phyloP scores from a whole-genome alignment of 768 basidiomycete genomes.

The Punctularia strigosozonata region DNA sequence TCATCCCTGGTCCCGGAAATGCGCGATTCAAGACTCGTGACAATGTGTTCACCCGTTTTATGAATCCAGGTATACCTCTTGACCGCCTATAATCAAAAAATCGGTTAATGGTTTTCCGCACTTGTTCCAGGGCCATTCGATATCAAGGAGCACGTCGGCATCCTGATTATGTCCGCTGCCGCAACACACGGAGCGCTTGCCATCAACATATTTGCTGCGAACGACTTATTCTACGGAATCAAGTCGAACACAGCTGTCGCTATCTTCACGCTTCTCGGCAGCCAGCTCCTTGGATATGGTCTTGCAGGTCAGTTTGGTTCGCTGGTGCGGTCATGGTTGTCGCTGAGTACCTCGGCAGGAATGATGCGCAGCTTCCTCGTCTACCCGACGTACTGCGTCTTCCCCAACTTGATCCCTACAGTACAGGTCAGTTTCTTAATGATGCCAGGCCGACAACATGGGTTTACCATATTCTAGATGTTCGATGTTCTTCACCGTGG shows the following conservation, averaged over 20 bases:
- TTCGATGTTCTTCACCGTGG: slow-evolving; percentile 34
- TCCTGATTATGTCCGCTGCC: slow-evolving; percentile 45
- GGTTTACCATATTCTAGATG: too few relatives aligned
- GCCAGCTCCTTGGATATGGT: slow-evolving; percentile 34
- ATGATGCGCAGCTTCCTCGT: slow-evolving; percentile 39
- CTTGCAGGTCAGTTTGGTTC: too few relatives aligned
- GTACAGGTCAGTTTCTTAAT: too few relatives aligned
- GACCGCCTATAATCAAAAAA: slow-evolving; percentile 2
- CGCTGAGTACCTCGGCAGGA: too few relatives aligned
- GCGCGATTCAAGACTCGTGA: slow-evolving; percentile 14
- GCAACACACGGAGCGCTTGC: slow-evolving; percentile 41
- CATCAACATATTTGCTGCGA: slow-evolving; percentile 42
- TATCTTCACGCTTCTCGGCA: slow-evolving; percentile 29
- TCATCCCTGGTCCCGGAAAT: slow-evolving; percentile 12
- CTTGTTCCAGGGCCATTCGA: slow-evolving; percentile 49
- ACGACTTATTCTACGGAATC: slow-evolving; percentile 41
- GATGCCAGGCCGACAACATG: too few relatives aligned
- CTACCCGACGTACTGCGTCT: slow-evolving; percentile 43
- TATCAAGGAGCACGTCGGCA: slow-evolving; percentile 48
- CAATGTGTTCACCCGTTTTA: slow-evolving; percentile 14
- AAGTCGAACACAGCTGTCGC: slow-evolving; percentile 32
- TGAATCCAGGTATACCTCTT: slow-evolving; percentile 18
- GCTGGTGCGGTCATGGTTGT: too few relatives aligned
- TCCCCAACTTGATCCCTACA: slow-evolving; percentile 32
- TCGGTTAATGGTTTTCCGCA: too few relatives aligned